Evolutionary conservation across 1,139 yeast genomes (phyloP), one percentile per base, ranked within the genome.

Genomic region (Pichia sp.): DNA sequence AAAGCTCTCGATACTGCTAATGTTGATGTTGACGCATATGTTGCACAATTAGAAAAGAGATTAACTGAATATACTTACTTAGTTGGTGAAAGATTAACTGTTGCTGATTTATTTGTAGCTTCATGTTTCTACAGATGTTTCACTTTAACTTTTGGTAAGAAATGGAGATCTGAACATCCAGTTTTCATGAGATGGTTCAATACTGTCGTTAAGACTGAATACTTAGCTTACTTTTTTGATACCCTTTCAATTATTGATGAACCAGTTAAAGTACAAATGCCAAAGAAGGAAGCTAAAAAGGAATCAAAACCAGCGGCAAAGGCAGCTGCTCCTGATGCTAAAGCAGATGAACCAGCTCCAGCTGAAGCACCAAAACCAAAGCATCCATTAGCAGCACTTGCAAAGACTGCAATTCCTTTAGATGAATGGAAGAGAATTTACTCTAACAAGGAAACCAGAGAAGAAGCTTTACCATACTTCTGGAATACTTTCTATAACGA

Each of bases 391-490:
- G 95, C 83, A 71, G 76, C 79, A 55, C 81, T 91, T 60, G 95
- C 95, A 66, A 81, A 76, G 70, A 72, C 93, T 69, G 70, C 71
- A 60, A 77, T 86, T 67, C 75, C 82, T 58, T 68, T 93, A 62
- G 98, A 93, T 69, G 95, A 89, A 73, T 91, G 97, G 96, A 93
- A 93, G 86, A 87, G 97, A 78, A 74, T 74, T 62, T 95, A 93
- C 85, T 91, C 98, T 62, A 93, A 93, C 82, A 95, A 90, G 75
- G 98, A 93, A 69, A 91, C 98, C 68, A 89, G 98, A 77, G 86
- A 83, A 71, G 81, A 73, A 63, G 97, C 98, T 62, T 79, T 93
- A 64, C 98, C 98, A 70, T 93, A 95, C 93, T 93, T 93, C 91
- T 93, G 97, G 96, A 68, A 75, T 61, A 86, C 87, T 73, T 83